These are phyloP conservation scores for Rhynchospora tenuis DNA, from an alignment of 176 grass and related monocot genomes.

Conservation along the genomic window DNA sequence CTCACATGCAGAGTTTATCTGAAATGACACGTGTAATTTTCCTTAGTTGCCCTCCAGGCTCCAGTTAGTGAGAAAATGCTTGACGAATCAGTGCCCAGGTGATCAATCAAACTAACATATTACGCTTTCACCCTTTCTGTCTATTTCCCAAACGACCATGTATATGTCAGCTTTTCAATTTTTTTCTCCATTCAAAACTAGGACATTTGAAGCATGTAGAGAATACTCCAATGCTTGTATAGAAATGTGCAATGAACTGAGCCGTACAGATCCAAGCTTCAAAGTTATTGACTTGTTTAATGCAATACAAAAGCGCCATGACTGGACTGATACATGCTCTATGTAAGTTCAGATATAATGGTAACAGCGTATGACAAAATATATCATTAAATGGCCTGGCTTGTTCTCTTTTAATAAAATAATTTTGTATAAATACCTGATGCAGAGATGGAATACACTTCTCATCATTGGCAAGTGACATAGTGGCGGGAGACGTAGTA, in stretches of 20 bases:
- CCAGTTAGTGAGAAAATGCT: background rate
- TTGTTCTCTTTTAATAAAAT: background rate
- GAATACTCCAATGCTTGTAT: background rate
- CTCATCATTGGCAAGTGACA: constrained; percentile 23
- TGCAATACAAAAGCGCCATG: constrained; percentile 20
- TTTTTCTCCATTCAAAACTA: background rate
- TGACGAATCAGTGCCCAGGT: background rate
- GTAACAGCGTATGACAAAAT: background rate
- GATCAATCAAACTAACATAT: background rate
- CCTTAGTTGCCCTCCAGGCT: background rate
- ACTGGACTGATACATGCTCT: constrained; percentile 22
- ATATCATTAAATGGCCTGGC: too few species aligned
- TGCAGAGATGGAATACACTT: constrained; percentile 34
- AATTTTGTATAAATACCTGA: background rate
- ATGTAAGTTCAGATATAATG: constrained; percentile 16
- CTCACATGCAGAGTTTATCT: background rate
- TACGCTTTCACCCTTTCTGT: background rate
- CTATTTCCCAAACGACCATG: background rate
- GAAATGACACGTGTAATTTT: background rate
- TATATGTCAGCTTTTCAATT: background rate
- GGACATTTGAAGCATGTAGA: background rate
- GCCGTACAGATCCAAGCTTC: background rate
- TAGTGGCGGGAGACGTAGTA: constrained; percentile 14
- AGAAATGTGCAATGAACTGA: background rate
- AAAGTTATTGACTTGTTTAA: constrained; percentile 13